Evolutionary conservation across 805 yeast genomes (phyloP), one percentile per base, ranked within the genome.

Genomic region (Saccharomyces mikatae): DNA sequence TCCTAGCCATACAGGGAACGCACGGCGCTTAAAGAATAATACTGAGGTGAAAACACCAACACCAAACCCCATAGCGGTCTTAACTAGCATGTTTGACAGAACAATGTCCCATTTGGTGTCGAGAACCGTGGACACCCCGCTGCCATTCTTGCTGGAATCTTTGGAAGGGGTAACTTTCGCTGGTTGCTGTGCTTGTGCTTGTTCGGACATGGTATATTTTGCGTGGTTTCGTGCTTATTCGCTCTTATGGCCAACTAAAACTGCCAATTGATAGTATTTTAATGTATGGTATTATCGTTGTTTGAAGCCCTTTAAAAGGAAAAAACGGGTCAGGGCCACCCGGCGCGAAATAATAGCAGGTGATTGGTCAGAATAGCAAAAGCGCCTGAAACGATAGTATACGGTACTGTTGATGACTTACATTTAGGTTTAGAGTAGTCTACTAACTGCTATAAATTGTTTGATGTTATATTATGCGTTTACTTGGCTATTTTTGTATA

Each of bases 1-100:
- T 61, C 99, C 99, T 58, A 92, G 74, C 96, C 97, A 91, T 47
- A 92, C 98, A 53, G 99, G 99, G 83, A 90, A 94, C 9, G 96
- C 80, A 74, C 98, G 84, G 79, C 98, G 88, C 72, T 80, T 89
- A 79, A 94, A 94, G 55, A 94, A 74, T 56, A 94, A 74, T 47
- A 91, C 95, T 8, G 97, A 89, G 48, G 95, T 87, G 56, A 92
- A 80, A 32, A 94, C 96, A 74, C 99, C 99, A 48, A 86, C 94
- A 60, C 98, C 98, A 62, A 94, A 85, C 51, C 99, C 99, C 60
- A 94, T 80, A 21, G 97, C 96, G 64, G 97, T 87, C 74, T 94
- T 94, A 63, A 94, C 96, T 60, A 94, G 77, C 58, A 95, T 83
- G 76, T 94, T 94, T 56, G 99, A 90, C 68, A 94, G 78, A 52